Base-by-base conservation (phyloP, 208 protist genomes). In the Dictyostelium gargantuum region DNA sequence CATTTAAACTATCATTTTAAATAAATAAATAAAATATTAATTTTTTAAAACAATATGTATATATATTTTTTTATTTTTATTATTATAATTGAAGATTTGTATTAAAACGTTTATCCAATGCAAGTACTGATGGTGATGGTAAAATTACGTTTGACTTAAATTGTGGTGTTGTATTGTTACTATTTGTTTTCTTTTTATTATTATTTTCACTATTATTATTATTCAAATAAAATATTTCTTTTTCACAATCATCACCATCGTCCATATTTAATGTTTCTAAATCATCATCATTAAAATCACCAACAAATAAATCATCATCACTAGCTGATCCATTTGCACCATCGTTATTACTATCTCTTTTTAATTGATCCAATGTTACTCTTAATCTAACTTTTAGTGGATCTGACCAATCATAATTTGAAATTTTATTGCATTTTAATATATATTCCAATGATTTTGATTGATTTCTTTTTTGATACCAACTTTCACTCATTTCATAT, bases 331-430 rank as follows among this genome's bases (percentile, higher is more conserved):
- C 61, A 38, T 21, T 11, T 38, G 4, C 9, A 38, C 17, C 5
- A 73, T 46, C 0, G 5, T 13, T 6, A 23, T 29, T 32, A 21
- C 13, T 29, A 74, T 89, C 89, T 32, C 79, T 84, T 63, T 93
- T 93, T 19, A 85, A 35, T 80, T 93, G 89, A 38, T 84, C 76
- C 3, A 81, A 61, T 3, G 77, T 93, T 6, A 93, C 77, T 44
- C 89, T 26, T 29, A 93, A 35, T 46, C 77, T 38, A 32, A 93
- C 66, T 58, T 84, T 81, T 0, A 93, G 48, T 44, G 76, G 73
- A 74, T 93, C 89, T n/a, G 84, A 79, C 89, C 89, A 93, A n/a
- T 81, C 75, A 50, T 80, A 93, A 15, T 38, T 23, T 21, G 40
- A 61, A 19, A 56, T 3, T 17, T 46, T 26, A 26, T 76, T 82